A percentile compares a stretch with the other conserved stretches of the same genome.
Evolutionary conservation across 768 basidiomycete species (phyloP).

Genomic region (Hirschioporus abietinus): DNA sequence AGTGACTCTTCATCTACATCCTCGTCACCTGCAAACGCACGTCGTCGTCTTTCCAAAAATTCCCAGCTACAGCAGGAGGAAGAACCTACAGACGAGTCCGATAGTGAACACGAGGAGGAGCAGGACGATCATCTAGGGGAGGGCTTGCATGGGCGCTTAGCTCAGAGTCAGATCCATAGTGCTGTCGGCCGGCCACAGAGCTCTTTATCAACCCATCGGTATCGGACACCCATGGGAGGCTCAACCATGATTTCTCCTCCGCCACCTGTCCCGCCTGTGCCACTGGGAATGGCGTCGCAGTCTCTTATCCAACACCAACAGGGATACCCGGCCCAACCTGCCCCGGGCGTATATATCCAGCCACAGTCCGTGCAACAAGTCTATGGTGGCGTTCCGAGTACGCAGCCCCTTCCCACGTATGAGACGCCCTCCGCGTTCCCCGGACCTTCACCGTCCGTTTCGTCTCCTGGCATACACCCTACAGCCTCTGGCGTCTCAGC

Average conservation of each 20-base stretch:
- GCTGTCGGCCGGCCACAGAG: conserved; percentile 52
- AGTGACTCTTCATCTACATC: conserved; percentile 66
- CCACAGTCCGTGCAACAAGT: not conserved
- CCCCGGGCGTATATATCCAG: not conserved
- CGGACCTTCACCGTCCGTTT: conserved; percentile 1
- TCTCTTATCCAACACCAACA: not conserved
- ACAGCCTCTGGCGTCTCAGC: not conserved
- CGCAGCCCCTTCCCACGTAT: conserved; percentile 68
- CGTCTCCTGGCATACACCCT: not conserved
- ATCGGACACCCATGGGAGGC: conserved; percentile 70
- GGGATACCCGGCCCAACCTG: not conserved
- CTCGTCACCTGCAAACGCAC: conserved; percentile 1
- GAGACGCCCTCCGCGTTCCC: conserved; percentile 69
- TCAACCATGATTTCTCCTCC: conserved; percentile 56
- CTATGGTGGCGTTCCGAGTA: conserved; percentile 38
- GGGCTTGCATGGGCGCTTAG: not conserved
- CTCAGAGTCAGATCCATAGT: not conserved
- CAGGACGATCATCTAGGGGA: conserved; percentile 13
- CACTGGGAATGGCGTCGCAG: not conserved
- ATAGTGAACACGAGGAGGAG: conserved; percentile 41
- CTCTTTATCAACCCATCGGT: conserved; percentile 71
- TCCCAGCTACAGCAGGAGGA: conserved; percentile 4
- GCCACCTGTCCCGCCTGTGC: conserved; percentile 29
- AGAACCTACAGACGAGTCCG: conserved; percentile 27
- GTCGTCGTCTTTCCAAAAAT: not conserved